Percentiles rank a stretch among this genome's conserved stretches.
Conservation (phyloP, 306 rosid genomes). For the Cucumis melo region DNA sequence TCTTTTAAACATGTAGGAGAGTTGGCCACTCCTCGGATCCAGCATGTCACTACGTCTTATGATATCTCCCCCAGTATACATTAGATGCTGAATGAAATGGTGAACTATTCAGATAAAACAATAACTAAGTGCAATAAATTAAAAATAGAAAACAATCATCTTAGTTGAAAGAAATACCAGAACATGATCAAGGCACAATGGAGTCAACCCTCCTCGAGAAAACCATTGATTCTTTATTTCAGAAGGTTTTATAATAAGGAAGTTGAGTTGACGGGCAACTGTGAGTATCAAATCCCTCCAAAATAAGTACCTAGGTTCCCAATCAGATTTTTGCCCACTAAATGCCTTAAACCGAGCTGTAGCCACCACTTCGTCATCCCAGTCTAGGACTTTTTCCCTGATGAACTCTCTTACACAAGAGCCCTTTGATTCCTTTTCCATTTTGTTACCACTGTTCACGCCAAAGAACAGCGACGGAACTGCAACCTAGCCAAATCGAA, state of each 20-base stretch:
- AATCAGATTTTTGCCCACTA: slow-evolving; percentile 76
- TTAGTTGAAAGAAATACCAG: slow-evolving; percentile 29
- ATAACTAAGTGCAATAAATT: neutral
- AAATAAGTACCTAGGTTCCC: slow-evolving; percentile 53
- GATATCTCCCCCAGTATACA: slow-evolving; percentile 65
- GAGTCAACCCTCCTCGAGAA: slow-evolving; percentile 65
- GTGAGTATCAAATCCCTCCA: slow-evolving; percentile 58
- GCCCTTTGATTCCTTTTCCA: slow-evolving; percentile 22
- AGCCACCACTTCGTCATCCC: slow-evolving; percentile 52
- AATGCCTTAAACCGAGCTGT: slow-evolving; percentile 76
- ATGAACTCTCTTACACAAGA: slow-evolving; percentile 35
- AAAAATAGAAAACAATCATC: neutral
- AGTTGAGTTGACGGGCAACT: slow-evolving; percentile 35
- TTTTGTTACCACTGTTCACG: neutral
- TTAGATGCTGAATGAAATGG: slow-evolving; percentile 35
- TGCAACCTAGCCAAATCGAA: neutral
- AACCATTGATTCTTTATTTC: slow-evolving; percentile 60
- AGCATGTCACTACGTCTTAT: slow-evolving; percentile 32
- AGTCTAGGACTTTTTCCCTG: slow-evolving; percentile 36
- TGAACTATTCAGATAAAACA: slow-evolving; percentile 2
- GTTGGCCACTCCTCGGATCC: slow-evolving; percentile 45
- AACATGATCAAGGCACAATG: slow-evolving; percentile 63
- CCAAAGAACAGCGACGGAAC: neutral
- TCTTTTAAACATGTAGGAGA: slow-evolving; percentile 33
- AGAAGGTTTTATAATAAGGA: slow-evolving; percentile 39